These are phyloP conservation scores for Fusarium lateritium DNA, from an alignment of 2,329 filamentous ascomycete species.

Conservation along the genomic window DNA sequence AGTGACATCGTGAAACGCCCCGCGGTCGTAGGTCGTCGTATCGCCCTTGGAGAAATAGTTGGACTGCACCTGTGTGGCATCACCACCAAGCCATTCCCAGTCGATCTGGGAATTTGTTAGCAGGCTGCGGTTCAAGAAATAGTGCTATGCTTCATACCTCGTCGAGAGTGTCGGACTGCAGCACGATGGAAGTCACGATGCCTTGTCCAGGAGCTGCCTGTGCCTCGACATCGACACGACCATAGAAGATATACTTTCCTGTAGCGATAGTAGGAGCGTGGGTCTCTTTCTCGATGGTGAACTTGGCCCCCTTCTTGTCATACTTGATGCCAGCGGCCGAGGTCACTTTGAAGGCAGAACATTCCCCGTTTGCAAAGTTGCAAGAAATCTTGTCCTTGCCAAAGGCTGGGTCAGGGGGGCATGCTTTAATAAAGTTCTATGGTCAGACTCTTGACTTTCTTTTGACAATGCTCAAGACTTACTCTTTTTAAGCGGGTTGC, in stretches of 20 bases:
- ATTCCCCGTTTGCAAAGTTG: conserved; percentile 84
- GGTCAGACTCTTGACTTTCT: too few species aligned
- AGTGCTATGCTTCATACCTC: conserved; percentile 45
- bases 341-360: conserved; percentile 65
- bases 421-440: conserved; percentile 60
- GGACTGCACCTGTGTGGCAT: conserved; percentile 81
- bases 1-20: conserved; percentile 71
- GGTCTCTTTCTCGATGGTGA: conserved; percentile 76
- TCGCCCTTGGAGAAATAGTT: conserved; percentile 88
- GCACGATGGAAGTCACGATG: conserved; percentile 89
- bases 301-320: conserved; percentile 65
- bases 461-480: conserved; percentile 5
- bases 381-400: conserved; percentile 70
- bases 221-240: conserved; percentile 83
- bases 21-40: conserved; percentile 79
- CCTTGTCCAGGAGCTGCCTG: conserved; percentile 85
- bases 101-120: conserved; percentile 70
- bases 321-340: conserved; percentile 65
- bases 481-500: conserved; percentile 69
- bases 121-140: too few species aligned
- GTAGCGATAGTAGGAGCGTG: conserved; percentile 81
- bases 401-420: conserved; percentile 82
- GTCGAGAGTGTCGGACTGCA: conserved; percentile 92
- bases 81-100: conserved; percentile 93
- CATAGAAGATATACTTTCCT: conserved; percentile 97